Evolutionary conservation across 345 rosid genomes (phyloP), one percentile per base, ranked within the genome.

Genomic region (Eucalyptus lansdowneana): DNA sequence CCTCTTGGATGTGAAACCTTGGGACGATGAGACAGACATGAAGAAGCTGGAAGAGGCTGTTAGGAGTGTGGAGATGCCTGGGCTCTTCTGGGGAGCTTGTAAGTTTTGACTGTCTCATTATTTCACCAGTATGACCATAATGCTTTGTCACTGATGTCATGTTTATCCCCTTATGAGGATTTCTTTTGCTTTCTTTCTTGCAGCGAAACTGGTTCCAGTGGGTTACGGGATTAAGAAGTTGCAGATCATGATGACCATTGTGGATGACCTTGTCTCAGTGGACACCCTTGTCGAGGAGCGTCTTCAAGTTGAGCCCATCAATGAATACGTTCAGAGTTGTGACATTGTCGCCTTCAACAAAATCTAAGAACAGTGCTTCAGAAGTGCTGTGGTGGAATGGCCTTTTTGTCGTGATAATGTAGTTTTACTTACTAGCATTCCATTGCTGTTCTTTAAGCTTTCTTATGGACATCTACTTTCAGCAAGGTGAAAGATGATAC

Each of bases 21-120:
- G 99, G 98, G 99, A 97, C 91, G 99, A 97, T 88, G 99, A 97
- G 93, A 97, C 99, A 13, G 99, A 97, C 96, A 96, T 97, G 99
- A 96, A 94, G 95, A 96, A 96, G 91, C 91, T 97, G 86, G 98
- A 97, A 90, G 97, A 94, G 92, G 91, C 91, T 86, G 98, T 97
- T 50, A 93, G 98, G 47, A 65, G 90, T 51, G 65, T 97, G 54
- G 94, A 95, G 94, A 91, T 97, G 98, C 96, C 97, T 4, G 99
- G 99, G 90, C 99, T 97, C 50, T 62, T 94, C 0, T 97, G 98
- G 99, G 99, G 99, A 93, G 99, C 99, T 90, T 97, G 99, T 97
- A 95, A 14, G 98, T 80, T 90, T 50, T 87, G 5, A 37, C 29
- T 24, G n/a, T 40, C 67, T 29, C 29, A 31, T 69, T 51, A n/a